phyloP scores from a whole-genome alignment of 768 basidiomycete genomes.

The Leccinum fibrillosum region DNA sequence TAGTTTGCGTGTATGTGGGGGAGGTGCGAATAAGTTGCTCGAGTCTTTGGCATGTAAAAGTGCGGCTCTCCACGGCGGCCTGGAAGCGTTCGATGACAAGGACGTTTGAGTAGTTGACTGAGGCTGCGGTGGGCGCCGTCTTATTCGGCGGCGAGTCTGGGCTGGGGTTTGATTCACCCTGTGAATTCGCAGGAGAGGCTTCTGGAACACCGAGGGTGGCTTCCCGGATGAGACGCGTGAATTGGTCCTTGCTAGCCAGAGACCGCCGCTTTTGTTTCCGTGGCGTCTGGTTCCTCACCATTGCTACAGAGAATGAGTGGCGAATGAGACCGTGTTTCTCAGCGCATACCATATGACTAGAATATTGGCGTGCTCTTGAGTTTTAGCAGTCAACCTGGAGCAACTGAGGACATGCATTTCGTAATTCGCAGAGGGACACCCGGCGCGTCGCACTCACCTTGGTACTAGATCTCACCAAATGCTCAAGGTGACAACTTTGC shows the following conservation, averaged over 20 bases:
- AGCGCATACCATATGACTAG: constrained; percentile 3
- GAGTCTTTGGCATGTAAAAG: constrained; percentile 28
- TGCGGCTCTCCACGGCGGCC: constrained; percentile 24
- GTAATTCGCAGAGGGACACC: neutral
- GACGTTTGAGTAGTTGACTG: constrained; percentile 24
- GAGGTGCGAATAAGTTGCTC: constrained; percentile 26
- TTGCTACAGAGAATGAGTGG: constrained; percentile 4
- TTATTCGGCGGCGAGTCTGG: constrained; percentile 4
- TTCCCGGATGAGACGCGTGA: constrained; percentile 23
- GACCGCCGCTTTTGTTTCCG: constrained; percentile 26
- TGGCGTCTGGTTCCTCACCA: constrained; percentile 15
- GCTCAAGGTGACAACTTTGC: neutral
- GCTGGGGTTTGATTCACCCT: neutral
- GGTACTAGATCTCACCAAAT: neutral
- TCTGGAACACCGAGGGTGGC: constrained; percentile 4
- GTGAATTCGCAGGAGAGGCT: neutral
- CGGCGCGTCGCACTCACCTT: constrained; percentile 2
- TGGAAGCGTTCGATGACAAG: constrained; percentile 28
- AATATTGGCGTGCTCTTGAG: neutral
- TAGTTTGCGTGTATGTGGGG: constrained; percentile 15
- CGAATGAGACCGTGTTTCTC: neutral
- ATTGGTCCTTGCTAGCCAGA: constrained; percentile 21
- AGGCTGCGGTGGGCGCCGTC: neutral
- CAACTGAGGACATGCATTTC: neutral
- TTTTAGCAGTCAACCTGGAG: neutral